Conservation (phyloP, 192 early-diverging fungal species). For the Gonapodya sp. region DNA sequence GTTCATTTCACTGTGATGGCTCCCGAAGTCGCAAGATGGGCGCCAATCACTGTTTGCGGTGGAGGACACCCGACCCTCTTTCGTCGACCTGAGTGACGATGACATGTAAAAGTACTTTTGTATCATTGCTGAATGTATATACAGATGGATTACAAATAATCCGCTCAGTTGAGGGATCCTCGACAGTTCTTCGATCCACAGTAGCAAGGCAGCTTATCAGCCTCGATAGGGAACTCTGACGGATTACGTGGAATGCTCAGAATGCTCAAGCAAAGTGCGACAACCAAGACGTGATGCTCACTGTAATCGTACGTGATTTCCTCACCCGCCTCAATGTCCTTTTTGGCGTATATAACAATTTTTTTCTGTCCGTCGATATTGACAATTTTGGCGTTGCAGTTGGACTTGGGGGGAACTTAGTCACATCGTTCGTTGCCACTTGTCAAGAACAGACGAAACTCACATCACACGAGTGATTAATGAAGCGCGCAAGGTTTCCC, state of each 20-base stretch:
- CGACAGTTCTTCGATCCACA: constrained; percentile 81
- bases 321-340: constrained; percentile 85
- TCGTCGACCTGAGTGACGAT: not conserved
- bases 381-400: constrained; percentile 94
- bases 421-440: not conserved
- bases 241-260: not conserved
- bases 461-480: constrained; percentile 97
- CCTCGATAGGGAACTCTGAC: constrained; percentile 65
- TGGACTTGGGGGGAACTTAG: constrained; percentile 55
- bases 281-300: constrained; percentile 21
- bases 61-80: not conserved
- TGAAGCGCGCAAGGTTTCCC: constrained; percentile 94
- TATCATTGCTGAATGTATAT: not conserved
- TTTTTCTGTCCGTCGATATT: constrained; percentile 84
- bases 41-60: not conserved
- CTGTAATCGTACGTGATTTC: constrained; percentile 99
- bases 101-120: too few species aligned
- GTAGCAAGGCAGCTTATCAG: constrained; percentile 94
- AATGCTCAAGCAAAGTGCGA: not conserved
- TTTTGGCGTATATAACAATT: constrained; percentile 96
- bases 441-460: not conserved
- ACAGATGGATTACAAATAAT: not conserved
- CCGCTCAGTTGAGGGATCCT: constrained; percentile 65
- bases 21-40: not conserved
- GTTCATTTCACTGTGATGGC: not conserved